Conservation (phyloP, 306 rosid genomes). For the Inga leiocalycina region DNA sequence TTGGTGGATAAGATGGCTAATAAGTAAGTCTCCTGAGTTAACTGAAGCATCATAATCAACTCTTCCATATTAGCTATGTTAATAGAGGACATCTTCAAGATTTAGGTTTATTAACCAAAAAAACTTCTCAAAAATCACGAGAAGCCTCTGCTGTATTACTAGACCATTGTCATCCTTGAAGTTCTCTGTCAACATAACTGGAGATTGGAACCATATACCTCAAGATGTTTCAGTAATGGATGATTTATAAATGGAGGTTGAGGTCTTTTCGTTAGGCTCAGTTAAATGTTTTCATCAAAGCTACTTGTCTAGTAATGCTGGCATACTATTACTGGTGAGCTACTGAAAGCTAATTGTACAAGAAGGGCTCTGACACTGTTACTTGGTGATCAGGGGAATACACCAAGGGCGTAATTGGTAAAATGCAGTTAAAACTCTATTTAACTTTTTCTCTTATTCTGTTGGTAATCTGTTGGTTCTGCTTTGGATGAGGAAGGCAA, state of each 20-base stretch:
- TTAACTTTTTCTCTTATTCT: too few relatives aligned
- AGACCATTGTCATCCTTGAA: conserved; percentile 16
- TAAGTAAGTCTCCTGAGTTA: neutral
- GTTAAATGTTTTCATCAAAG: neutral
- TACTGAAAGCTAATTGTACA: neutral
- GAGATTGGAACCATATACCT: conserved; percentile 7
- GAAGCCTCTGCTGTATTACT: neutral
- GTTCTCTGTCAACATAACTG: neutral
- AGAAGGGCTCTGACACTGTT: neutral
- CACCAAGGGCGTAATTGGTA: too few relatives aligned
- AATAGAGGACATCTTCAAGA: neutral
- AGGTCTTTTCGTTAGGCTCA: conserved; percentile 28
- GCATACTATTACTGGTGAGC: conserved; percentile 11
- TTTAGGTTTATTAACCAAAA: neutral
- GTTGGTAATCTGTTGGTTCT: too few relatives aligned
- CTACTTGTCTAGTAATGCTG: conserved; percentile 6
- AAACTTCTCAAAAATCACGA: neutral
- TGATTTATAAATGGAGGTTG: neutral
- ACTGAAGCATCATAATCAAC: neutral
- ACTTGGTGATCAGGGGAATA: too few relatives aligned
- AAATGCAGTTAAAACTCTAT: too few relatives aligned
- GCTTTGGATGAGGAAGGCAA: too few relatives aligned
- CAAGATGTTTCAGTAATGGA: neutral
- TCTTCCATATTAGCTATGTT: neutral
- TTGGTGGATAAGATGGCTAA: conserved; percentile 20